Conservation (phyloP, 169 alveolate genomes). For the Eimeria tenella region DNA sequence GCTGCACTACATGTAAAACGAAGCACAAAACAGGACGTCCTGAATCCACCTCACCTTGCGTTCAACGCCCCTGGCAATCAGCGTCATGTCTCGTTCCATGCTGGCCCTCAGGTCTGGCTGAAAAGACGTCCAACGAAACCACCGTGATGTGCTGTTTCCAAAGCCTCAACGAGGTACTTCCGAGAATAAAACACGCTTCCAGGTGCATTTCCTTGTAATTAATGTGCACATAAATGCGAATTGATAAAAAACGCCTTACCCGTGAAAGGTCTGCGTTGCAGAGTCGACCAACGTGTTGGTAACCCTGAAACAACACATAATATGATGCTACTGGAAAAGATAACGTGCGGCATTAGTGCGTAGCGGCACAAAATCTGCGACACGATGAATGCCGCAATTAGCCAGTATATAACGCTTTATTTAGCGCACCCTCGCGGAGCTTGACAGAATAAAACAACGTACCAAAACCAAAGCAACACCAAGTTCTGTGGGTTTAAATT, state of each 20-base stretch:
- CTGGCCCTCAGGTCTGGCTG: constrained; percentile 81
- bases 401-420: neutral
- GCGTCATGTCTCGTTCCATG: constrained; percentile 81
- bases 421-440: neutral
- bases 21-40: too few relatives aligned
- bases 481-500: constrained; percentile 73
- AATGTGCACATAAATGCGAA: too few relatives aligned
- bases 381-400: neutral
- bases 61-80: constrained; percentile 74
- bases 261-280: constrained; percentile 54
- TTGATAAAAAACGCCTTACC: neutral
- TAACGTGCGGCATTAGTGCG: too few relatives aligned
- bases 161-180: too few relatives aligned
- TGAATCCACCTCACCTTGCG: constrained; percentile 67
- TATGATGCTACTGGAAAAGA: neutral
- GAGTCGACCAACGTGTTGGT: constrained; percentile 37
- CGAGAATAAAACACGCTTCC: neutral
- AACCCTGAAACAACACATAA: constrained; percentile 19
- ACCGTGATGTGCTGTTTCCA: neutral
- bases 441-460: neutral
- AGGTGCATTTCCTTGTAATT: neutral
- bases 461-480: constrained; percentile 77
- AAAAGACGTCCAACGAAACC: neutral
- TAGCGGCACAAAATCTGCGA: too few relatives aligned
- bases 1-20: too few relatives aligned